Base-by-base conservation (phyloP, 1,284 basidiomycete species). In the Trametes hirsuta region DNA sequence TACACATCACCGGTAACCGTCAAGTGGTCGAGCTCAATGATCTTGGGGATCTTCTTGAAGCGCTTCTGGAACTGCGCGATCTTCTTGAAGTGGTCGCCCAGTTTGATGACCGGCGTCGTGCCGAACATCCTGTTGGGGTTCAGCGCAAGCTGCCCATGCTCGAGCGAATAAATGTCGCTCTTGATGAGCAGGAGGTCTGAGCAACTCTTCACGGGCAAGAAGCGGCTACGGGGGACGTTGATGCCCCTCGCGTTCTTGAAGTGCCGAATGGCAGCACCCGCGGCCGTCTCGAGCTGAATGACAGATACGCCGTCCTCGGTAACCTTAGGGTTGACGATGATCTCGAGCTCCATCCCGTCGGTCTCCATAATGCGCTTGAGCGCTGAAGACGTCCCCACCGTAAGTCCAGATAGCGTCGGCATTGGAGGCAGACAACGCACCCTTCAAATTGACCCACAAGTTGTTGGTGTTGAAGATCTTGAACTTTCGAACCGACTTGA, bases 381-480 rank as follows among this genome's bases (percentile, higher is more conserved):
- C 22, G 73, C 73, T 73, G 18, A 41, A 47, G 8, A 52, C 30
- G 30, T 30, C 30, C 30, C 21, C 1, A 30, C 49, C 35, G 24
- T 52, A 49, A 59, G 45, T 46, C 47, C 60, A 34, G 10, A 45
- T 15, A 25, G 30, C 21, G 36, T 35, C 93, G 88, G 80, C 63
- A 64, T 46, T 46, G 42, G 6, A 25, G 37, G 68, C 22, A 50
- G 40, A 58, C 22, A n/a, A 2, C 22, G 54, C 59, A 85, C 85
- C 90, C 74, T 84, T 86, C 64, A 99, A 82, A 81, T 98, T 94
- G 78, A 98, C 87, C 97, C 96, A 98, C 71, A 97, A 80, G 81
- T 98, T 98, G 87, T 98, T 98, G 62, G 95, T 97, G 84, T 95
- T 96, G 86, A 96, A 95, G 74, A 92, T 92, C 85, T 95, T 95